Conservation (phyloP, 257 asterid genomes). For the Ehretia macrophylla region DNA sequence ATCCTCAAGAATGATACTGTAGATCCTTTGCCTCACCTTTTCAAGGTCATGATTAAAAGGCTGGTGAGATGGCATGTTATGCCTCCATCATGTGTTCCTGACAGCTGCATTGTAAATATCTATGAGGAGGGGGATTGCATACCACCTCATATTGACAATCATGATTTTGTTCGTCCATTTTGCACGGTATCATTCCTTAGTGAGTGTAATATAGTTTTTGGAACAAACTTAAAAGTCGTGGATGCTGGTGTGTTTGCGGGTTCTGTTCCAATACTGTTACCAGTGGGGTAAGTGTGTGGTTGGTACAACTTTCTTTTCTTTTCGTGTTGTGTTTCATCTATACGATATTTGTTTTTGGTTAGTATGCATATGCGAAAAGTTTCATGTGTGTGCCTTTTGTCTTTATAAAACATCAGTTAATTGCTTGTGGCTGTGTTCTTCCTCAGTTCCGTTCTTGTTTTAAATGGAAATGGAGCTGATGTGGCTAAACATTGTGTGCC, state of each 20-base stretch:
- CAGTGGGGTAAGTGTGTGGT: slow-evolving; percentile 36
- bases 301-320: neutral
- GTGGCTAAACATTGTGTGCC: slow-evolving; percentile 47
- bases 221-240: slow-evolving; percentile 29
- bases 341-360: neutral
- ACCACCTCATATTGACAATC: slow-evolving; percentile 49
- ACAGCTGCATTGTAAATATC: slow-evolving; percentile 42
- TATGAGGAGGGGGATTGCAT: slow-evolving; percentile 46
- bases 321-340: neutral
- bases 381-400: neutral
- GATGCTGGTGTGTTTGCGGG: slow-evolving; percentile 39
- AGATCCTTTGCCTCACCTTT: slow-evolving; percentile 40
- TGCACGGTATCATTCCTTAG: slow-evolving; percentile 45
- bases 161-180: slow-evolving; percentile 42
- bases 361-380: neutral
- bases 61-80: slow-evolving; percentile 44
- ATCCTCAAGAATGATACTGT: slow-evolving; percentile 28
- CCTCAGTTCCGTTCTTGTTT: slow-evolving; percentile 40
- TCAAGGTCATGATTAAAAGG: slow-evolving; percentile 41
- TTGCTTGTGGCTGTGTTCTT: slow-evolving; percentile 9
- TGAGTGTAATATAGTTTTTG: slow-evolving; percentile 37
- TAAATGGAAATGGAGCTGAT: slow-evolving; percentile 48
- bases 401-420: neutral
- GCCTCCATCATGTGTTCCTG: slow-evolving; percentile 41
- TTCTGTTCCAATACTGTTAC: slow-evolving; percentile 28